phyloP scores from a whole-genome alignment of 2,329 filamentous ascomycete genomes.

The Fusarium odoratissimum region DNA sequence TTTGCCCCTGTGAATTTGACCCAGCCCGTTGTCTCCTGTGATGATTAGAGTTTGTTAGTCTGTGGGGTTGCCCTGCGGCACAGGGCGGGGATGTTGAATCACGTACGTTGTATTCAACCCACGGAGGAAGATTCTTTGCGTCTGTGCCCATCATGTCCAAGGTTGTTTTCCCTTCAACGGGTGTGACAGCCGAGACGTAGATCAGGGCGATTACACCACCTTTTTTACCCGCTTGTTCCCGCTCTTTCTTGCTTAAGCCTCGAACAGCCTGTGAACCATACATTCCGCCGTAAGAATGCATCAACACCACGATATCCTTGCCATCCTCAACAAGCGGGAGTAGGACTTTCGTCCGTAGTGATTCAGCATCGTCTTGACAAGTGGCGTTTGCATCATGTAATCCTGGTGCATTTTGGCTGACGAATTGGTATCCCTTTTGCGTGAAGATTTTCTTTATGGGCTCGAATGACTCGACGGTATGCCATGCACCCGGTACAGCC shows the following conservation, averaged over 20 bases:
- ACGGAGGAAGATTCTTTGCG: background rate
- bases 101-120: constrained; percentile 2
- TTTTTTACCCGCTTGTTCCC: background rate
- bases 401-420: constrained; percentile 10
- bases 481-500: constrained; percentile 39
- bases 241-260: constrained; percentile 29
- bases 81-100: background rate
- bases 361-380: constrained; percentile 1
- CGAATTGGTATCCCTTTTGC: background rate
- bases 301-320: constrained; percentile 35
- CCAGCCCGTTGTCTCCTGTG: background rate
- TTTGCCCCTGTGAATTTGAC: background rate
- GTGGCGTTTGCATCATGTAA: background rate
- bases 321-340: constrained; percentile 26
- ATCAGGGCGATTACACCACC: constrained; percentile 25
- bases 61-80: background rate
- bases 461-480: constrained; percentile 8
- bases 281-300: constrained; percentile 41
- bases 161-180: background rate
- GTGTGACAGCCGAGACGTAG: constrained; percentile 19
- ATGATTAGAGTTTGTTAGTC: background rate
- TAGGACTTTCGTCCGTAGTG: constrained; percentile 6
- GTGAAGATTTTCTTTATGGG: constrained; percentile 1
- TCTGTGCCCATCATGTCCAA: constrained; percentile 18
- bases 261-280: constrained; percentile 30